Base-by-base conservation (phyloP, 2,329 filamentous ascomycete species). In the Madurella fahalii region DNA sequence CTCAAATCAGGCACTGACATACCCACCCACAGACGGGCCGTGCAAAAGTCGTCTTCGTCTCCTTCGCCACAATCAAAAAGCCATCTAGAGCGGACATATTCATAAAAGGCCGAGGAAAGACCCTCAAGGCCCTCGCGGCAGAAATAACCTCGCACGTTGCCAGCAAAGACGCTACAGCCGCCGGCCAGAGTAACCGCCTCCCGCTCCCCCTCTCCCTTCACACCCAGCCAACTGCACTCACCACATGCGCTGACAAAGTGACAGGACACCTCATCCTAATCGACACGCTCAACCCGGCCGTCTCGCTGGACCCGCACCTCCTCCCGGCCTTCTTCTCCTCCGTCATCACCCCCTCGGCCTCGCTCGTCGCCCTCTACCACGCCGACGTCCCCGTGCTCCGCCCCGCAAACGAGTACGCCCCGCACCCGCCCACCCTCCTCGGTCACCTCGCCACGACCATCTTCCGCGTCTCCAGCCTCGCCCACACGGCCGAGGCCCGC, bases 381-480 rank as follows among this genome's bases (percentile, higher is more conserved):
- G 76, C 80, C 50, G 93, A 97, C 71, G 79, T 93, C 4, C 87
- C 90, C 1, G 2, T 43, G 32, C 52, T 50, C 50, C 73, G 70
- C 34, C 34, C 13, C 9, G 13, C 34, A 11, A 37, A 37, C 61
- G 77, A 81, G 64, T 85, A 89, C 70, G 74, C 81, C 16, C 90
- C 91, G 1, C 74, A 83, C 30, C 84, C 90, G 0, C 77, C 95
- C 12, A 84, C 84, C 1, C 74, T 91, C 1, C 77, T 97, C 18
- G 82, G 80, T 44, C 95, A 95, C 71, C 84, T 96, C 54, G 89
- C 92, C n/a, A 99, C 94, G 3, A 86, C 90, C 3, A 81, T 97
- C 50, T 78, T 97, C 56, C 84, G 82, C 4, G 77, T 89, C 0
- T 84, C 86, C 40, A 88, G 84, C 13, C 79, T 96, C 40, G 74